Percentiles rank a stretch among this genome's conserved stretches.
Conservation (phyloP, 2,329 filamentous ascomycete species). For the Zasmidium cellare region DNA sequence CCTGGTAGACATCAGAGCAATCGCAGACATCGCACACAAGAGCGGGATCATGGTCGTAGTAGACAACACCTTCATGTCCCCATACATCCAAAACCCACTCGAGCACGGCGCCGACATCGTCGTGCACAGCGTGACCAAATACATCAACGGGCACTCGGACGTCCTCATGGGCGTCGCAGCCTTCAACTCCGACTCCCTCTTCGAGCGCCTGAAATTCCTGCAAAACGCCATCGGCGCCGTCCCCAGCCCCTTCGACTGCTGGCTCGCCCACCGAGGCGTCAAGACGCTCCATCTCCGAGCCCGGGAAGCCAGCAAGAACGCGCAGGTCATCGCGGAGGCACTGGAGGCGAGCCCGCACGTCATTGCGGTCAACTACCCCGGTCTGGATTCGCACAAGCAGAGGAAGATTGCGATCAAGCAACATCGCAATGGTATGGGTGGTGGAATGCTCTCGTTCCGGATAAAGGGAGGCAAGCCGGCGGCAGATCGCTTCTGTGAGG, state of each 20-base stretch:
- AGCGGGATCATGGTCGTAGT: conserved; percentile 95
- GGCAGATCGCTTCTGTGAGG: conserved; percentile 88
- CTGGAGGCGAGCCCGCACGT: conserved; percentile 81
- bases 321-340: conserved; percentile 70
- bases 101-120: conserved; percentile 95
- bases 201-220: conserved; percentile 78
- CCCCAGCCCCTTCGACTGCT: conserved; percentile 92
- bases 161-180: conserved; percentile 97
- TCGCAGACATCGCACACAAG: conserved; percentile 78
- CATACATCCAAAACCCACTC: conserved; percentile 94
- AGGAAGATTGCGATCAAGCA: conserved; percentile 82
- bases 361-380: conserved; percentile 92
- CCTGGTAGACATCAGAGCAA: conserved; percentile 87
- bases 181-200: conserved; percentile 83
- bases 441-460: conserved; percentile 96
- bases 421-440: conserved; percentile 90
- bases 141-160: conserved; percentile 96
- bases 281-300: conserved; percentile 96
- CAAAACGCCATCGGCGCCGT: conserved; percentile 98
- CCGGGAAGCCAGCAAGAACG: conserved; percentile 80
- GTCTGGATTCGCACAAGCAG: conserved; percentile 83
- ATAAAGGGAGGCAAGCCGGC: conserved; percentile 82
- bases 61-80: conserved; percentile 96
- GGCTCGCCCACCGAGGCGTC: conserved; percentile 93
- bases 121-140: conserved; percentile 96